Percentiles rank a stretch among this genome's conserved stretches.
These are phyloP conservation scores for Anthoceros angustus DNA, from an alignment of 225 moss, liverwort and hornwort species.

Conservation along the genomic window DNA sequence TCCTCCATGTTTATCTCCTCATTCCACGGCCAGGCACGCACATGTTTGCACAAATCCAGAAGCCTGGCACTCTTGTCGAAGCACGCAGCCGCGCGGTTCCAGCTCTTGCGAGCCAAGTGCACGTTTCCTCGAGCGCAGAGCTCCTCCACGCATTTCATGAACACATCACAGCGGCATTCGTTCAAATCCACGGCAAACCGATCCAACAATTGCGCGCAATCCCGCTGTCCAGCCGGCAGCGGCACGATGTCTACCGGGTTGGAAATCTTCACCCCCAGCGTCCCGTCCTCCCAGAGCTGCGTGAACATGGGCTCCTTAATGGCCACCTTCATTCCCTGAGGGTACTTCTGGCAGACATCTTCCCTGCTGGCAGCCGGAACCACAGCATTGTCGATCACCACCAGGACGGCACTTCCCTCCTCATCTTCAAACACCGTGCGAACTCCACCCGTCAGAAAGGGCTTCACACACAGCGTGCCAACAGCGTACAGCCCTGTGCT, in stretches of 20 bases:
- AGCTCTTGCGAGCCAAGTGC: background rate
- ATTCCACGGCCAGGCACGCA: background rate
- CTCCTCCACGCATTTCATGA: background rate
- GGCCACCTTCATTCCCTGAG: background rate
- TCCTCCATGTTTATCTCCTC: background rate
- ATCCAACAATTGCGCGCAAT: background rate
- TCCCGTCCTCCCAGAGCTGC: background rate
- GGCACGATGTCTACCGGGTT: background rate
- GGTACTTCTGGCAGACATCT: background rate
- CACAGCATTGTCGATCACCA: background rate
- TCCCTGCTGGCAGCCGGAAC: background rate
- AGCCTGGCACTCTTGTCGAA: too few relatives aligned
- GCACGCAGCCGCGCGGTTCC: background rate
- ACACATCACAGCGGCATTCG: background rate
- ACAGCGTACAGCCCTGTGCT: background rate
- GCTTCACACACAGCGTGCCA: background rate
- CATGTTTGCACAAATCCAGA: background rate
- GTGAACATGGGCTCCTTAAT: background rate
- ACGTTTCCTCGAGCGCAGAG: background rate
- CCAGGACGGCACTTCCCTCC: background rate
- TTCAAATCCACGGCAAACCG: background rate
- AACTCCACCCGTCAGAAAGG: background rate
- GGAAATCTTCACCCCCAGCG: background rate
- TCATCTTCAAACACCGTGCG: background rate
- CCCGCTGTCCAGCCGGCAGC: background rate